Evolutionary conservation across 2,329 filamentous ascomycete genomes (phyloP).

Genomic region (Epichloe sibirici): DNA sequence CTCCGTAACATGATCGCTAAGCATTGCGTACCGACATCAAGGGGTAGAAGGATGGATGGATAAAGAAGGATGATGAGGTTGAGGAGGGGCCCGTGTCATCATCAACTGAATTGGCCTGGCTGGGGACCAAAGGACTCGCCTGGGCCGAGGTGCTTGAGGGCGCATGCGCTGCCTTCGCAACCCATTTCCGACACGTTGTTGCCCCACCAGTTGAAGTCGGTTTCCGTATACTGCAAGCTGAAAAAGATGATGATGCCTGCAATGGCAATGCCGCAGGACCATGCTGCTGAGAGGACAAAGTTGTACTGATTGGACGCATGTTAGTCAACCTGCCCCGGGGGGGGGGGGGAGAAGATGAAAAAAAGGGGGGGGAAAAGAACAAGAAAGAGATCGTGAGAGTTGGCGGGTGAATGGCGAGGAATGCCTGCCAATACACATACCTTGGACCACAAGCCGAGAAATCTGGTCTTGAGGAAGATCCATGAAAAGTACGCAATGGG

Average conservation of each 20-base stretch:
- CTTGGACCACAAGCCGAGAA: conserved; percentile 39
- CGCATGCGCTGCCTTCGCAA: conserved; percentile 30
- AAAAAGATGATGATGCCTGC: conserved; percentile 43
- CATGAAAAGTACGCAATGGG: conserved; percentile 40
- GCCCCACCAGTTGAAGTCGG: conserved; percentile 36
- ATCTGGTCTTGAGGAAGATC: conserved; percentile 37
- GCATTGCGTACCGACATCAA: neutral
- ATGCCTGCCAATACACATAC: conserved; percentile 14
- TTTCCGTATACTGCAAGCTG: conserved; percentile 31
- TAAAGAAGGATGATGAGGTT: neutral
- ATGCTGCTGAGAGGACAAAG: conserved; percentile 39
- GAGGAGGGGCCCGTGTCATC: neutral
- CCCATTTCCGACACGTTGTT: conserved; percentile 29
- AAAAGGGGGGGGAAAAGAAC: neutral
- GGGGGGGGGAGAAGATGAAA: neutral
- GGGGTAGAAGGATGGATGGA: neutral
- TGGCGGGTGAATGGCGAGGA: rapidly evolving
- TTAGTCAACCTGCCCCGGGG: neutral
- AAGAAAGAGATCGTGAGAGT: too few species aligned
- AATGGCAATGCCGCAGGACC: conserved; percentile 37
- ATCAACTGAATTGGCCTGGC: conserved; percentile 25
- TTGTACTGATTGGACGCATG: conserved; percentile 28
- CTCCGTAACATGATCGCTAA: conserved; percentile 1
- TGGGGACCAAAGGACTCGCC: conserved; percentile 29
- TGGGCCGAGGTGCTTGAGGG: conserved; percentile 19